Evolutionary conservation across 345 rosid genomes (phyloP).

Genomic region (Trapa bicornis): DNA sequence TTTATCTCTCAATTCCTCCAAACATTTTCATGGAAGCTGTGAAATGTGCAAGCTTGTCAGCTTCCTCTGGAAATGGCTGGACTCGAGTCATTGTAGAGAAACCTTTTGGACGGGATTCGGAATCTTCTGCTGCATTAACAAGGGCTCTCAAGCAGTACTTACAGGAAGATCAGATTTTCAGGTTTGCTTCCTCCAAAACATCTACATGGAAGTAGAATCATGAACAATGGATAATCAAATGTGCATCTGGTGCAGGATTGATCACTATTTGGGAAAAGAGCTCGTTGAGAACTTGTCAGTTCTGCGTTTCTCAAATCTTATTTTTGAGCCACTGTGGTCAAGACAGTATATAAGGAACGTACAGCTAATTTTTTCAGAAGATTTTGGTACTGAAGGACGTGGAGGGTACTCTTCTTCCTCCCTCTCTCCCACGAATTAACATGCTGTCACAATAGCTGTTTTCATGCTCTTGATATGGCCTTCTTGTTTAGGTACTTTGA

Average conservation of each 20-base stretch:
- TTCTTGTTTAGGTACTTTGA: slow-evolving; percentile 61
- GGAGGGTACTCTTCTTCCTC: slow-evolving; percentile 65
- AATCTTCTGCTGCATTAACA: slow-evolving; percentile 89
- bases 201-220: not conserved
- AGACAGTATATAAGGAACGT: slow-evolving; percentile 91
- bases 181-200: slow-evolving; percentile 22
- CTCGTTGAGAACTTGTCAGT: slow-evolving; percentile 93
- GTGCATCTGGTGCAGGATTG: slow-evolving; percentile 47
- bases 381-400: slow-evolving; percentile 98
- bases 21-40: slow-evolving; percentile 91
- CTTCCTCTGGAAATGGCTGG: slow-evolving; percentile 92
- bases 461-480: not conserved
- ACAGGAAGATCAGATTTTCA: slow-evolving; percentile 87
- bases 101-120: slow-evolving; percentile 98
- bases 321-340: slow-evolving; percentile 93
- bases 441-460: not conserved
- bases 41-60: slow-evolving; percentile 76
- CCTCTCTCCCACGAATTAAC: not conserved
- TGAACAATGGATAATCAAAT: slow-evolving; percentile 11
- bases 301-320: slow-evolving; percentile 96
- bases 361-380: slow-evolving; percentile 90
- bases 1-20: slow-evolving; percentile 89
- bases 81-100: slow-evolving; percentile 97
- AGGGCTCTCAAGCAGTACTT: slow-evolving; percentile 70
- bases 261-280: slow-evolving; percentile 96